Conservation (phyloP, 2,329 filamentous ascomycete species). For the Knoxdaviesia capensis region DNA sequence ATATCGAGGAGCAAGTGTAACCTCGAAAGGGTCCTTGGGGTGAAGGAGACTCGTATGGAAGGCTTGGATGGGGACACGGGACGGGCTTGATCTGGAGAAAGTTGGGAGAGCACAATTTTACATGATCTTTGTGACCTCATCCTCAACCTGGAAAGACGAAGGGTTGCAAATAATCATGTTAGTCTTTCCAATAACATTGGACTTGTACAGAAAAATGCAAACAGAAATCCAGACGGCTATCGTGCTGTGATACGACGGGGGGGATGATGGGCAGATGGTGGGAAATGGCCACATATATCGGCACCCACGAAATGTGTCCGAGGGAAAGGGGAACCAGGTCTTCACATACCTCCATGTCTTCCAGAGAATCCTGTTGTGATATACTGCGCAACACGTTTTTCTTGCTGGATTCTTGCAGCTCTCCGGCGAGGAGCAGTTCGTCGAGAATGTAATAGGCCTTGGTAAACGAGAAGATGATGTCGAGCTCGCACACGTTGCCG, state of each 20-base stretch:
- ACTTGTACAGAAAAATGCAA: constrained; percentile 1
- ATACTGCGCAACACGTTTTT: constrained; percentile 96
- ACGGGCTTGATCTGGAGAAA: too few relatives aligned
- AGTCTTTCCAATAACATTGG: not conserved
- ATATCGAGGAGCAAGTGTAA: too few relatives aligned
- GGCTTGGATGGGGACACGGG: too few relatives aligned
- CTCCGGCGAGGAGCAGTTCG: constrained; percentile 82
- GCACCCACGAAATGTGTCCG: too few relatives aligned
- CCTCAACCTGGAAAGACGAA: constrained; percentile 45
- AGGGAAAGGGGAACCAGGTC: not conserved
- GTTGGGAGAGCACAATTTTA: constrained; percentile 18
- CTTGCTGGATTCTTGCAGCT: constrained; percentile 98
- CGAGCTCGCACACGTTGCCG: constrained; percentile 96
- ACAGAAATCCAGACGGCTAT: not conserved
- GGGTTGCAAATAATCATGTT: constrained; percentile 2
- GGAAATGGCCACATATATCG: not conserved
- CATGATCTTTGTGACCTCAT: constrained; percentile 82
- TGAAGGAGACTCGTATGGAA: too few relatives aligned
- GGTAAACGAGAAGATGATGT: constrained; percentile 99
- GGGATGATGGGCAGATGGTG: not conserved
- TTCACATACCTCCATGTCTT: constrained; percentile 92
- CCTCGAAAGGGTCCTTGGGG: too few relatives aligned
- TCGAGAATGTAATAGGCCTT: constrained; percentile 99
- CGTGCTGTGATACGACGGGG: not conserved
- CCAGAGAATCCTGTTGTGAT: constrained; percentile 87